These are phyloP conservation scores for Bonia amplexicaulis DNA, from an alignment of 176 grass and related monocot genomes.

Conservation along the genomic window DNA sequence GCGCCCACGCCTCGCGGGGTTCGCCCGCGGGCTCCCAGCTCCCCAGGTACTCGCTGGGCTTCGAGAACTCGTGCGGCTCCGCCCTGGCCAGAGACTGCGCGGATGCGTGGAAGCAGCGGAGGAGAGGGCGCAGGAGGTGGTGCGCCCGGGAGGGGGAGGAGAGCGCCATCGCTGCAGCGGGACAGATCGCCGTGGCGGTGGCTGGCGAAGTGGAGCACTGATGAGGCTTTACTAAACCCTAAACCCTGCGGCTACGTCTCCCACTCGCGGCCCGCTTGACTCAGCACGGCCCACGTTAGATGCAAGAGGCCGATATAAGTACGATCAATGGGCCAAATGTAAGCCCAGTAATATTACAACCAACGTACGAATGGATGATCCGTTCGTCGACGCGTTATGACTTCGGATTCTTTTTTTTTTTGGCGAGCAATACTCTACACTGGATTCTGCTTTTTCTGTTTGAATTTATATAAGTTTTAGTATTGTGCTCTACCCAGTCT, in stretches of 20 bases:
- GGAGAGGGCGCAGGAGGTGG: background rate
- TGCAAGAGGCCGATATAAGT: background rate
- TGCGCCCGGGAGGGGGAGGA: slow-evolving; percentile 30
- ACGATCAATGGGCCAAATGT: too few species aligned
- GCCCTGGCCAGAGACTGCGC: slow-evolving; percentile 6
- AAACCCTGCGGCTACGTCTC: background rate
- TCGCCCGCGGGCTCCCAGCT: slow-evolving; percentile 63
- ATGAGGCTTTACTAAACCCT: background rate
- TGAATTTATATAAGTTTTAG: too few species aligned
- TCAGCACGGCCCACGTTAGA: background rate
- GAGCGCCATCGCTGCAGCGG: slow-evolving; percentile 23
- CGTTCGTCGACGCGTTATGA: too few species aligned
- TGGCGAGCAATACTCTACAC: too few species aligned
- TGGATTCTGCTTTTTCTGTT: too few species aligned
- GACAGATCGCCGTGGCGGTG: slow-evolving; percentile 18
- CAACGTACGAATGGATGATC: too few species aligned
- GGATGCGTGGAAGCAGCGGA: slow-evolving; percentile 32
- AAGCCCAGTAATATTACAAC: too few species aligned
- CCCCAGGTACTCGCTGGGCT: slow-evolving; percentile 58
- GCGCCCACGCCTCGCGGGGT: slow-evolving; percentile 47
- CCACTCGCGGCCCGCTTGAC: slow-evolving; percentile 9
- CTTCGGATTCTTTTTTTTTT: too few species aligned
- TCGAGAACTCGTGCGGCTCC: slow-evolving; percentile 47
- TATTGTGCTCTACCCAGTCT: too few species aligned
- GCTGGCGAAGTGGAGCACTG: background rate